phyloP scores from a whole-genome alignment of 106 monocot genomes.

The Allium cepa region DNA sequence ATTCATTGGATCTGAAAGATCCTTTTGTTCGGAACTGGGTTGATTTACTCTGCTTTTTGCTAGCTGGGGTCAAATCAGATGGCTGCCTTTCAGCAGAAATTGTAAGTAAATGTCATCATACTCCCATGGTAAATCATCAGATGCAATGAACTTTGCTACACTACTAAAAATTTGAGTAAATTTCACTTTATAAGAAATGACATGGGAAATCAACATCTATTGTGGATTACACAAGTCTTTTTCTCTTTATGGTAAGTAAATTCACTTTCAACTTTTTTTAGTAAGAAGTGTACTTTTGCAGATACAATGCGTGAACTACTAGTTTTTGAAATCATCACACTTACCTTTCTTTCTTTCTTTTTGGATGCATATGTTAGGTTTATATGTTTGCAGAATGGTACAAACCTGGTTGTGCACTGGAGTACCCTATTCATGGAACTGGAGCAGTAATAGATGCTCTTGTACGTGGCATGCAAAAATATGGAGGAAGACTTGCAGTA shows the following conservation, averaged over 20 bases:
- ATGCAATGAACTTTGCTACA: no score
- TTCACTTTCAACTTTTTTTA: no score
- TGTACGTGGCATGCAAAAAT: constrained; percentile 72
- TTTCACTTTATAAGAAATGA: no score
- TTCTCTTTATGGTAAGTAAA: no score
- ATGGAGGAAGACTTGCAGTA: constrained; percentile 77
- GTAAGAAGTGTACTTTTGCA: no score
- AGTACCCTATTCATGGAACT: constrained; percentile 82
- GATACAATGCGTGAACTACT: no score
- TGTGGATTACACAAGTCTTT: no score
- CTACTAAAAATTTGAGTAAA: no score
- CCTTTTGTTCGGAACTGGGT: constrained; percentile 90
- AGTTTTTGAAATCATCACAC: no score
- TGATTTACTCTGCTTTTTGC: constrained; percentile 81
- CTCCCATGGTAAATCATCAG: no score
- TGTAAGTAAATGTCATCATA: constrained; percentile 23
- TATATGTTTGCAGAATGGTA: constrained; percentile 99
- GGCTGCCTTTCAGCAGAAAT: constrained; percentile 87
- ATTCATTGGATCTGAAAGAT: constrained; percentile 79
- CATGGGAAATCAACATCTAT: no score
- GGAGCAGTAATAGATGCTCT: constrained; percentile 72
- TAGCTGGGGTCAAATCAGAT: constrained; percentile 83
- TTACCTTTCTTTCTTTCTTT: not conserved
- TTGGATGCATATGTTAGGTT: constrained; percentile 44
- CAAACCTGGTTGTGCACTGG: constrained; percentile 84